Conservation (phyloP, 2,329 filamentous ascomycete genomes). For the Ceratocystis alfenasii region DNA sequence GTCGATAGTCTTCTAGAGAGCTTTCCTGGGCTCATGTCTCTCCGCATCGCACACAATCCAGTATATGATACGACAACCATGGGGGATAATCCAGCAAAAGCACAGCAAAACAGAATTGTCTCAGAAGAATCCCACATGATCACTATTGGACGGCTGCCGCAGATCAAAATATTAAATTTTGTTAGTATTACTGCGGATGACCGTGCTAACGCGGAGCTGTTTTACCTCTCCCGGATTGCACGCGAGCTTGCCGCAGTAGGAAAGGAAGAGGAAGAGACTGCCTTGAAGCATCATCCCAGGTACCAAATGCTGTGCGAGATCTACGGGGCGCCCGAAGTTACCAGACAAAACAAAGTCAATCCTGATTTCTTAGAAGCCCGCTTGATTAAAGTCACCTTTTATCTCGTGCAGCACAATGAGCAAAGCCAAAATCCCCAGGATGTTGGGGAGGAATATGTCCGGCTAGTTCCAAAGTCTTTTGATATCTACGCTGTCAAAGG, state of each 20-base stretch:
- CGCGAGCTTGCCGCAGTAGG: conserved; percentile 56
- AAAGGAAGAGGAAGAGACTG: conserved; percentile 36
- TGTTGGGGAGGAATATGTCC: conserved; percentile 28
- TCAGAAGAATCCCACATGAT: conserved; percentile 78
- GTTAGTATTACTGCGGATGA: conserved; percentile 59
- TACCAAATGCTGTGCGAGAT: conserved; percentile 62
- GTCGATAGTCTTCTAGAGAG: conserved; percentile 53
- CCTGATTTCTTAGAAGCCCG: conserved; percentile 73
- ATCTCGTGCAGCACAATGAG: conserved; percentile 4
- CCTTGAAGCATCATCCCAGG: conserved; percentile 55
- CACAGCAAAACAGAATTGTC: conserved; percentile 32
- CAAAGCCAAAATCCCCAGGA: conserved; percentile 22
- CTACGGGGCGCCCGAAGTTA: conserved; percentile 59
- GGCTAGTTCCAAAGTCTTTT: conserved; percentile 58
- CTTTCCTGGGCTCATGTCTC: conserved; percentile 61
- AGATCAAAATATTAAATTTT: conserved; percentile 61
- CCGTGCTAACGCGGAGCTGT: conserved; percentile 78
- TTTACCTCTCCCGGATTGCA: conserved; percentile 77
- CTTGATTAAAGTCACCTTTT: conserved; percentile 54
- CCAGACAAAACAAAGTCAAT: conserved; percentile 48
- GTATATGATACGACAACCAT: conserved; percentile 46
- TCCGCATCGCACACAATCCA: conserved; percentile 79
- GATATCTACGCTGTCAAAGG: conserved; percentile 75
- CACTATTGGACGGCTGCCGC: conserved; percentile 60
- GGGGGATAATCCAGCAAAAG: conserved; percentile 30